phyloP scores from a whole-genome alignment of 495 filamentous ascomycete species.

The Viridothelium virens region DNA sequence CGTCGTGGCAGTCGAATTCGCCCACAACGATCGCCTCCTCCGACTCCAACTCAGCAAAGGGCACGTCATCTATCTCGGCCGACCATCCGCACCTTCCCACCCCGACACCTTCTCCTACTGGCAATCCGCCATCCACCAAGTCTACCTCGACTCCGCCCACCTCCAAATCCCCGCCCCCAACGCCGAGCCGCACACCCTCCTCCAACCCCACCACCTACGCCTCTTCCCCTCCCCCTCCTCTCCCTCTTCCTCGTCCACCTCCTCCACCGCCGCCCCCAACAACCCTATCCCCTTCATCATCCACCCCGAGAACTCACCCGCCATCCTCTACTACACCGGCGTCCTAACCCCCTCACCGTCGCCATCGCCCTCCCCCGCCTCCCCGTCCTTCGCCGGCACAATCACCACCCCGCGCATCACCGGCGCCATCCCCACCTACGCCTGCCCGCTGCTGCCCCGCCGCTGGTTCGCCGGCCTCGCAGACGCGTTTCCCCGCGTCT shows the following conservation, averaged over 20 bases:
- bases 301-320: neutral
- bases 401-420: neutral
- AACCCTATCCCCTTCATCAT: neutral
- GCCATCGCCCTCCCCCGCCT: neutral
- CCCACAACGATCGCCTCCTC: slow-evolving; percentile 17
- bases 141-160: slow-evolving; percentile 1
- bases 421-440: neutral
- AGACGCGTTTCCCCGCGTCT: neutral
- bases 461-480: neutral
- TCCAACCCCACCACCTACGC: neutral
- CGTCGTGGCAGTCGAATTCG: slow-evolving; percentile 22
- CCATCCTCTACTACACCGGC: slow-evolving; percentile 4
- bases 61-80: slow-evolving; percentile 22
- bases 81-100: neutral
- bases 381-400: neutral
- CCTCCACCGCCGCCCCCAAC: neutral
- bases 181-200: neutral
- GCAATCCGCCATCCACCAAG: slow-evolving; percentile 4
- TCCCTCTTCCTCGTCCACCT: neutral
- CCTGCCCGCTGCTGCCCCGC: neutral
- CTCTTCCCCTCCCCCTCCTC: neutral
- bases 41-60: slow-evolving; percentile 21
- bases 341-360: neutral
- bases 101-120: neutral
- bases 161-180: neutral